phyloP scores from a whole-genome alignment of 345 rosid genomes.

The Leavenworthia alabamica region DNA sequence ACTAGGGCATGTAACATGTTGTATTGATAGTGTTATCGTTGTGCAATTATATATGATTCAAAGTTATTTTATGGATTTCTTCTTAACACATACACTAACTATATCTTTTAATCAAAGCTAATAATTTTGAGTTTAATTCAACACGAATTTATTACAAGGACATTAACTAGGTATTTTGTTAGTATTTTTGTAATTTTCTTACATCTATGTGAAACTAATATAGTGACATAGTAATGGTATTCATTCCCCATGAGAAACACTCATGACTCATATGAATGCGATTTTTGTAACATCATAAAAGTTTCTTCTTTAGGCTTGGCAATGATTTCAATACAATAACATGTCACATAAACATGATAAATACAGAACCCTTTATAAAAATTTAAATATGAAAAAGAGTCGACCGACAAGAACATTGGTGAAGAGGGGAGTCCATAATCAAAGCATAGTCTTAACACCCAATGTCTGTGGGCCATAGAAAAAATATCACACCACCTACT shows the following conservation, averaged over 20 bases:
- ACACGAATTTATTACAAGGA: background rate
- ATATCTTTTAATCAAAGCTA: background rate
- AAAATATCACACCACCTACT: slow-evolving; percentile 13
- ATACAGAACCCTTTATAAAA: background rate
- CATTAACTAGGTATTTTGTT: background rate
- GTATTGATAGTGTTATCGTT: background rate
- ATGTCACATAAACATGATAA: background rate
- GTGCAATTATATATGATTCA: background rate
- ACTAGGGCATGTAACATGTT: background rate
- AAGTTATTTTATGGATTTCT: background rate
- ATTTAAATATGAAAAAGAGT: background rate
- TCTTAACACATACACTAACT: background rate
- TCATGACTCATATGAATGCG: background rate
- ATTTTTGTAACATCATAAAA: background rate
- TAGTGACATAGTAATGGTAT: background rate
- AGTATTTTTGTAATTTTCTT: too few species aligned
- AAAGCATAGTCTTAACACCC: slow-evolving; percentile 13
- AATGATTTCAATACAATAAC: background rate
- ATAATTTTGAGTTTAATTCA: background rate
- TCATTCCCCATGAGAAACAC: background rate
- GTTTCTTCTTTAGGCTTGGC: slow-evolving; percentile 1
- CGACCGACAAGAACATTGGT: slow-evolving; percentile 21
- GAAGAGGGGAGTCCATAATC: slow-evolving; percentile 6
- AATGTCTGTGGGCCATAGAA: too few species aligned
- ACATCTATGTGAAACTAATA: background rate